Evolutionary conservation across 495 filamentous ascomycete genomes (phyloP).

Genomic region (Melanomma pulvis-pyrius): DNA sequence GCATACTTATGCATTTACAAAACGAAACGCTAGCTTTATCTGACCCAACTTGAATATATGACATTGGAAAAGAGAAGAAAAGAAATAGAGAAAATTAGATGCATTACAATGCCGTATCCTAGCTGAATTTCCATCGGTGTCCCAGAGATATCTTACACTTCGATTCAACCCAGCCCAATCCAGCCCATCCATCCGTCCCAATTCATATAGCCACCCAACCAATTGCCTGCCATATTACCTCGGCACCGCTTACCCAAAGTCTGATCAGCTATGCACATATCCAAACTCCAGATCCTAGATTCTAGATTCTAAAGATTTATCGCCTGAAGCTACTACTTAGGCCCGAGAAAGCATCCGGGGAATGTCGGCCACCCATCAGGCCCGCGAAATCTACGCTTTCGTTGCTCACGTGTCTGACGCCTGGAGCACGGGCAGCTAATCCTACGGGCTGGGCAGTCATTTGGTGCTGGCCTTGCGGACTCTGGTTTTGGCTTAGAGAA

Average conservation of each 20-base stretch:
- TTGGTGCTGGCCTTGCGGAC: constrained; percentile 36
- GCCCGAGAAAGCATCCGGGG: constrained; percentile 95
- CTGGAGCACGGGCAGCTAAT: constrained; percentile 33
- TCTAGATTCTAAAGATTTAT: constrained; percentile 23
- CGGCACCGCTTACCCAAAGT: background rate
- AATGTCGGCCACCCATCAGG: constrained; percentile 78
- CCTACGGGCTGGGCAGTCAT: constrained; percentile 9
- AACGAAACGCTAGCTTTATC: background rate
- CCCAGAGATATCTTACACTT: background rate
- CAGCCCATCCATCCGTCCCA: background rate
- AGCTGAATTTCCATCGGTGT: background rate
- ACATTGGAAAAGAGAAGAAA: background rate
- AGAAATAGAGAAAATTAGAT: constrained; percentile 1
- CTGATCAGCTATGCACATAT: background rate
- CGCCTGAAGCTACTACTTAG: constrained; percentile 69
- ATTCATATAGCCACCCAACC: background rate
- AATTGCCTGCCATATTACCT: background rate
- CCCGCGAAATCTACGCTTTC: constrained; percentile 82
- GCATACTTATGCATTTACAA: background rate
- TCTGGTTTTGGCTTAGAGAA: constrained; percentile 39
- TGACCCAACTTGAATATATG: background rate
- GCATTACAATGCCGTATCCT: constrained; percentile 5
- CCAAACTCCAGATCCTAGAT: too few species aligned
- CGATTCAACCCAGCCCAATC: background rate
- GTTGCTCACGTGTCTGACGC: constrained; percentile 68